Evolutionary conservation across 2,329 filamentous ascomycete genomes (phyloP).

Genomic region (Aphanoascus verrucosus): DNA sequence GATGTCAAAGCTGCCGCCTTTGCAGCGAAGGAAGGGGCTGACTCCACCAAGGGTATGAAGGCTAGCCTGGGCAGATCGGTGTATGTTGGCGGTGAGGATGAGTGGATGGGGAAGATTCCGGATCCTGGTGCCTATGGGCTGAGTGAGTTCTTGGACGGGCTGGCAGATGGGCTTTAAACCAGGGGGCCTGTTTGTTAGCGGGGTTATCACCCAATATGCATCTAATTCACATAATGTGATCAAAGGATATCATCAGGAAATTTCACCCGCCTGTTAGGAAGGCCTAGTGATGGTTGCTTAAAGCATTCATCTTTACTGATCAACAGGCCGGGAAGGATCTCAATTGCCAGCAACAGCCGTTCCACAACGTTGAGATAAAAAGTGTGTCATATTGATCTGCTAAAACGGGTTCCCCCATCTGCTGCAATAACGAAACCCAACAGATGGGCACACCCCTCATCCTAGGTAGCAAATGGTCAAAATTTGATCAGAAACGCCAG

Average conservation of each 20-base stretch:
- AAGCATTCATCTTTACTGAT: too few species aligned
- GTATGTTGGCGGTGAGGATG: conserved; percentile 58
- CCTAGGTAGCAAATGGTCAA: background rate
- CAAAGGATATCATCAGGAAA: too few species aligned
- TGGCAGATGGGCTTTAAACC: conserved; percentile 45
- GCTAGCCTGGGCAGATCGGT: conserved; percentile 75
- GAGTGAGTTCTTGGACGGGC: conserved; percentile 67
- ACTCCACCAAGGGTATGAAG: conserved; percentile 83
- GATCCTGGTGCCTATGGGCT: conserved; percentile 72
- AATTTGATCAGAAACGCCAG: conserved; percentile 4
- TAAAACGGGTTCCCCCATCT: background rate
- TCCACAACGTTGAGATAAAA: background rate
- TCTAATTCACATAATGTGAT: background rate
- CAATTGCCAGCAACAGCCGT: too few species aligned
- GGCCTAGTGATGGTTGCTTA: too few species aligned
- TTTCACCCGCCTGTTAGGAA: too few species aligned
- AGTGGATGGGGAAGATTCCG: conserved; percentile 60
- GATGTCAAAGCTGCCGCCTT: conserved; percentile 62
- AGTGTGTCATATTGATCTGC: background rate
- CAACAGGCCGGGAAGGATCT: too few species aligned
- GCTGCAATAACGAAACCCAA: background rate
- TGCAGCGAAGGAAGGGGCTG: conserved; percentile 64
- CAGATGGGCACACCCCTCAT: background rate
- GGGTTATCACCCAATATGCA: background rate
- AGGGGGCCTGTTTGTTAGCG: background rate